Conservation (phyloP, 345 rosid genomes). For the Syzygium jambos region DNA sequence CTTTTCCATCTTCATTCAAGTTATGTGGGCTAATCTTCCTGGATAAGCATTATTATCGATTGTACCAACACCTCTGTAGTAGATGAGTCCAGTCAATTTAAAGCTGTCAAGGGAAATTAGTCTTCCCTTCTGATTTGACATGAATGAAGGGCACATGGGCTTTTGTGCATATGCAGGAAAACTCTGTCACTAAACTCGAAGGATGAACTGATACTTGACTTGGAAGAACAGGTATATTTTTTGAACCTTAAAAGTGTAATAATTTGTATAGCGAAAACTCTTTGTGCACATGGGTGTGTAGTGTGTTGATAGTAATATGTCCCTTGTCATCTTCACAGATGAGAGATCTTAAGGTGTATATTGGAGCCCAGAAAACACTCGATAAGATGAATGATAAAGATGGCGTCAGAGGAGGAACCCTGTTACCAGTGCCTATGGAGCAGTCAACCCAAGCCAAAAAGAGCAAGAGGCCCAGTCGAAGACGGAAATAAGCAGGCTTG, state of each 20-base stretch:
- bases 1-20: neutral
- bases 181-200: constrained; percentile 20
- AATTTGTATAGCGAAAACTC: neutral
- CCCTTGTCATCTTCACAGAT: constrained; percentile 30
- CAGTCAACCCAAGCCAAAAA: constrained; percentile 32
- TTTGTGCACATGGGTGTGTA: accelerated
- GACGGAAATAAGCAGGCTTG: constrained; percentile 15
- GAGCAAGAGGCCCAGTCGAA: constrained; percentile 42
- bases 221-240: constrained; percentile 69
- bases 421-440: constrained; percentile 51
- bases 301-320: neutral
- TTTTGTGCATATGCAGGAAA: constrained; percentile 28
- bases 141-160: neutral
- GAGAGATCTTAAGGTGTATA: constrained; percentile 62
- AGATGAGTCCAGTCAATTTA: neutral
- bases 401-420: constrained; percentile 51
- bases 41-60: neutral
- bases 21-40: neutral
- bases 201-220: constrained; percentile 58
- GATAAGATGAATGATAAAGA: constrained; percentile 41
- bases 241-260: neutral
- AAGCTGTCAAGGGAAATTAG: neutral
- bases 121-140: neutral
- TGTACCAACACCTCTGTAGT: neutral
- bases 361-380: constrained; percentile 73